These are phyloP conservation scores for Colletotrichum truncatum DNA, from an alignment of 2,329 filamentous ascomycete genomes.

Conservation along the genomic window DNA sequence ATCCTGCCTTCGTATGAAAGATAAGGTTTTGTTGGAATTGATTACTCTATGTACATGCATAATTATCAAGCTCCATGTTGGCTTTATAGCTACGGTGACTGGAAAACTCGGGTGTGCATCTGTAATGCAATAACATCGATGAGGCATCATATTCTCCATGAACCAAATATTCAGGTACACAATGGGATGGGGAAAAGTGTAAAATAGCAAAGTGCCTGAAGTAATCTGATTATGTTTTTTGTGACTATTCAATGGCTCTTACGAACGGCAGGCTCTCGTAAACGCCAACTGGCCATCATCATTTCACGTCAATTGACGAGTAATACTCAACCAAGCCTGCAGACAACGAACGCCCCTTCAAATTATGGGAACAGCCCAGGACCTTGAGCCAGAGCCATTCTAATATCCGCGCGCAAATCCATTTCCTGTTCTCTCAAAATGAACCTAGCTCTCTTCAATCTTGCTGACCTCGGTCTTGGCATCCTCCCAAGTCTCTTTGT, in stretches of 20 bases:
- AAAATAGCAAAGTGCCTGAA: background rate
- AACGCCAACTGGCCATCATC: constrained; percentile 22
- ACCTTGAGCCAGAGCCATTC: background rate
- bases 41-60: too few relatives aligned
- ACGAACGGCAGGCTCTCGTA: constrained; percentile 26
- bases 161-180: too few relatives aligned
- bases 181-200: too few relatives aligned
- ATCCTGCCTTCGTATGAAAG: too few relatives aligned
- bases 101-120: too few relatives aligned
- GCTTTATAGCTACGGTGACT: too few relatives aligned
- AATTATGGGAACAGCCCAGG: constrained; percentile 20
- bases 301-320: constrained; percentile 21
- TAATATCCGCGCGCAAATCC: constrained; percentile 16
- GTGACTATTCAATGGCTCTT: constrained; percentile 14
- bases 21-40: too few relatives aligned
- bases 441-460: constrained; percentile 71
- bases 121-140: too few relatives aligned
- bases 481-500: constrained; percentile 92
- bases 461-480: constrained; percentile 87
- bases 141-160: too few relatives aligned
- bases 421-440: background rate
- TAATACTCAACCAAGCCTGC: constrained; percentile 16
- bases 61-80: too few relatives aligned
- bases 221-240: constrained; percentile 14
- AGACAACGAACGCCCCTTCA: constrained; percentile 24